Percentiles rank a stretch among this genome's conserved stretches.
These are phyloP conservation scores for Zygotorulaspora florentina DNA, from an alignment of 805 yeast species.

Conservation along the genomic window DNA sequence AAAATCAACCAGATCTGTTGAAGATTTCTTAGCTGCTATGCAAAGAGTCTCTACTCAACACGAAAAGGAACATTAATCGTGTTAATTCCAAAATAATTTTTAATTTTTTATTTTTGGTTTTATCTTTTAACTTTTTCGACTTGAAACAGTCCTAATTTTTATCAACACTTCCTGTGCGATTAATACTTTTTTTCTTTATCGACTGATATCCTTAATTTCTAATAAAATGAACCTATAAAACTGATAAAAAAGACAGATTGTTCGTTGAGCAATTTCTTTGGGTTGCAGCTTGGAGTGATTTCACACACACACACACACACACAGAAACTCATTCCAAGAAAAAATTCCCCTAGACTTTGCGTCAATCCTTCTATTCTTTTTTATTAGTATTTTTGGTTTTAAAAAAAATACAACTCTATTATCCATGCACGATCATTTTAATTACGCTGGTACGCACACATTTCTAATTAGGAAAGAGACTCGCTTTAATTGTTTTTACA, in stretches of 20 bases:
- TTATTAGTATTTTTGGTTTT: neutral
- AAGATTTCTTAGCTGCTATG: constrained; percentile 83
- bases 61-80: constrained; percentile 63
- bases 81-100: constrained; percentile 2
- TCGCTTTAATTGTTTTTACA: constrained; percentile 2
- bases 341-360: neutral
- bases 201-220: constrained; percentile 20
- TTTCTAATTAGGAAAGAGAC: constrained; percentile 6
- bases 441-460: constrained; percentile 10
- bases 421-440: constrained; percentile 5
- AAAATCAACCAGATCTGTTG: constrained; percentile 61
- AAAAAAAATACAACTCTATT: neutral
- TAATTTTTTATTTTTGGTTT: constrained; percentile 5
- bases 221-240: constrained; percentile 8
- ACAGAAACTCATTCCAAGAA: neutral
- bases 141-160: constrained; percentile 5
- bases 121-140: constrained; percentile 8
- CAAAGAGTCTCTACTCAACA: constrained; percentile 87
- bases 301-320: constrained; percentile 15
- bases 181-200: constrained; percentile 13
- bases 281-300: neutral
- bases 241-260: neutral
- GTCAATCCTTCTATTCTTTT: neutral
- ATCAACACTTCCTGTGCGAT: constrained; percentile 9
- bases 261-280: neutral